Base-by-base conservation (phyloP, 768 basidiomycete genomes). In the Daedalea quercina region DNA sequence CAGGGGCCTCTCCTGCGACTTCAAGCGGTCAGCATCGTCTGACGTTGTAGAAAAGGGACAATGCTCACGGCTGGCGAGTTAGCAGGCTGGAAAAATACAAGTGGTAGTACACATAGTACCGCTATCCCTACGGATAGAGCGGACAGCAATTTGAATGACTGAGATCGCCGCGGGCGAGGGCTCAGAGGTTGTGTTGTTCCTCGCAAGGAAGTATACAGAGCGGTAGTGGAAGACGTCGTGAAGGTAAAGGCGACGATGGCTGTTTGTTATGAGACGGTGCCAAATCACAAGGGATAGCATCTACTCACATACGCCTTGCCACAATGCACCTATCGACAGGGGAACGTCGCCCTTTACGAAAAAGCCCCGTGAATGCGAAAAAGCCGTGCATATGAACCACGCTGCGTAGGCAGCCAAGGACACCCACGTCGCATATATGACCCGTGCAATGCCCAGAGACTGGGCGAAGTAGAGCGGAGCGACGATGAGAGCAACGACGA, bases 161-260 rank as follows among this genome's bases (percentile, higher is more conserved):
- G 77, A 28, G 73, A 69, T 28, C 70, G 73, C 12, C 76, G 69
- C 46, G 72, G 70, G 66, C 80, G 82, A 8, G 55, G 51, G 3
- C 63, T 63, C 15, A 72, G 55, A 4, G 73, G 65, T 49, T 70
- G 72, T 9, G 67, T 50, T 6, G 69, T 68, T 24, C 75, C 75
- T 53, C 75, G 76, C 49, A 87, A 65, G 2, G 85, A 79, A 34
- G 80, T 73, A 56, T 85, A 87, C 50, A 88, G 65, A 19, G 84
- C 78, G 17, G 87, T 71, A 3, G 87, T 85, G 54, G 78, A 76
- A 6, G 80, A 70, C 1, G 86, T 81, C 17, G 82, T 75, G 61
- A 86, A 88, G 12, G 81, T 71, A 63, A 89, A 88, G 9, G 80
- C 77, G 22, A 74, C 76, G 19, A 75, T 76, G 47, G 78, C 85